Conservation (phyloP, 495 filamentous ascomycete genomes). For the Trypethelium eluteriae region DNA sequence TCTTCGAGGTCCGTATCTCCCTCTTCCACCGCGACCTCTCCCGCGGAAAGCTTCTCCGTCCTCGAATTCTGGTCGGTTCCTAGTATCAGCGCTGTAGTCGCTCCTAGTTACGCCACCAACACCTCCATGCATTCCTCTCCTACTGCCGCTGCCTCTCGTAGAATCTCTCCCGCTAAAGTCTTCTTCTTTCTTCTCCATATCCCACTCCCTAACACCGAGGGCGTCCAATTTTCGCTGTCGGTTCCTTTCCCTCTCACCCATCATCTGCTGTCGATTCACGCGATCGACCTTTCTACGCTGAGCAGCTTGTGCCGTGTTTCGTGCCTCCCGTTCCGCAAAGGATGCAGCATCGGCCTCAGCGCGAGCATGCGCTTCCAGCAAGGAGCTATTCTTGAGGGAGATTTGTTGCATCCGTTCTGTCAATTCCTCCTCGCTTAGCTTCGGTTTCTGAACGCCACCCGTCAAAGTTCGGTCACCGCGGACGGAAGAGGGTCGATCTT, state of each 20-base stretch:
- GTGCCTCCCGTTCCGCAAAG: slow-evolving; percentile 57
- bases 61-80: neutral
- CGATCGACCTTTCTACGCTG: slow-evolving; percentile 51
- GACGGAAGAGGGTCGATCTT: slow-evolving; percentile 42
- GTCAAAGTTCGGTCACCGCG: slow-evolving; percentile 63
- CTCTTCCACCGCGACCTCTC: slow-evolving; percentile 14
- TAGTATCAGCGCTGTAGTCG: neutral
- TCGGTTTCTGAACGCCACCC: slow-evolving; percentile 54
- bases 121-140: slow-evolving; percentile 56
- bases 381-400: slow-evolving; percentile 49
- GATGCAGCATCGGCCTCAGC: slow-evolving; percentile 62
- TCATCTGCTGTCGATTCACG: slow-evolving; percentile 51
- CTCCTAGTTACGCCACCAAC: slow-evolving; percentile 28
- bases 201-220: slow-evolving; percentile 64
- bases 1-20: slow-evolving; percentile 11
- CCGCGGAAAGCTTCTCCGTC: slow-evolving; percentile 6
- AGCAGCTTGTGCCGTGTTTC: slow-evolving; percentile 35
- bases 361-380: slow-evolving; percentile 54
- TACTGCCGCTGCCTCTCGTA: slow-evolving; percentile 35
- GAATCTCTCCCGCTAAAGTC: slow-evolving; percentile 41
- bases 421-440: slow-evolving; percentile 64
- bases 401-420: slow-evolving; percentile 52
- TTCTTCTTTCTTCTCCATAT: slow-evolving; percentile 62
- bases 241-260: slow-evolving; percentile 65
- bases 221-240: slow-evolving; percentile 61